These are phyloP conservation scores for Salix purpurea DNA, from an alignment of 345 rosid genomes.

Conservation along the genomic window DNA sequence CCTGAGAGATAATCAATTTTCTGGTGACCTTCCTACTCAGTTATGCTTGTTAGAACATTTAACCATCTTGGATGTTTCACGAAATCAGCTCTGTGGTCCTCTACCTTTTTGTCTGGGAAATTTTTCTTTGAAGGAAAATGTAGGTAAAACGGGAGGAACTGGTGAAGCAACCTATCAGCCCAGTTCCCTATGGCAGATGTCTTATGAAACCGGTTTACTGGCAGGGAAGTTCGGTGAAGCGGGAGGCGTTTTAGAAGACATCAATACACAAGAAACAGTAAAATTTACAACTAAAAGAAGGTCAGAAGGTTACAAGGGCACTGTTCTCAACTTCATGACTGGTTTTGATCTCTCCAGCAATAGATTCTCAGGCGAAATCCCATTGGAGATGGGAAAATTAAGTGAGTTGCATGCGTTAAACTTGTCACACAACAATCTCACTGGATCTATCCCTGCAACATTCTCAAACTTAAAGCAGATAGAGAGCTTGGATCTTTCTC, in stretches of 20 bases:
- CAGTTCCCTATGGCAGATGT: fast-evolving
- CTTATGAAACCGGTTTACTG: no score
- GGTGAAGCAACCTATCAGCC: no score
- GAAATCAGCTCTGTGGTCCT: constrained; percentile 7
- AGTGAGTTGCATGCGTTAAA: constrained; percentile 15
- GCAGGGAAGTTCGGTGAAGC: no score
- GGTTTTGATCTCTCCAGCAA: not conserved
- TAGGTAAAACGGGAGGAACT: no score
- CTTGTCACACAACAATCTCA: constrained; percentile 31
- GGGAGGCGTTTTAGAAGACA: fast-evolving
- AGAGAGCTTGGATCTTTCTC: constrained; percentile 36
- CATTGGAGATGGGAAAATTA: not conserved
- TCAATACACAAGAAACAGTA: not conserved
- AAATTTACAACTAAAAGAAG: not conserved
- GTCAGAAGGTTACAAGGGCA: not conserved
- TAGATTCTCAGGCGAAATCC: not conserved
- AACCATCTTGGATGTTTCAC: constrained; percentile 17
- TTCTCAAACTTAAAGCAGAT: constrained; percentile 22
- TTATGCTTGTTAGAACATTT: constrained; percentile 2
- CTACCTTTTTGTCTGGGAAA: constrained; percentile 4
- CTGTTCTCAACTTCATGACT: not conserved
- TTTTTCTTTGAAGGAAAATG: not conserved
- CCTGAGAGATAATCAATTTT: constrained; percentile 7
- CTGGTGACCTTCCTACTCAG: constrained; percentile 10
- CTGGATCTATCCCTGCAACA: constrained; percentile 14